Evolutionary conservation across 2,329 filamentous ascomycete genomes (phyloP), one percentile per base, ranked within the genome.

Genomic region (Aaosphaeria pasadenensis): DNA sequence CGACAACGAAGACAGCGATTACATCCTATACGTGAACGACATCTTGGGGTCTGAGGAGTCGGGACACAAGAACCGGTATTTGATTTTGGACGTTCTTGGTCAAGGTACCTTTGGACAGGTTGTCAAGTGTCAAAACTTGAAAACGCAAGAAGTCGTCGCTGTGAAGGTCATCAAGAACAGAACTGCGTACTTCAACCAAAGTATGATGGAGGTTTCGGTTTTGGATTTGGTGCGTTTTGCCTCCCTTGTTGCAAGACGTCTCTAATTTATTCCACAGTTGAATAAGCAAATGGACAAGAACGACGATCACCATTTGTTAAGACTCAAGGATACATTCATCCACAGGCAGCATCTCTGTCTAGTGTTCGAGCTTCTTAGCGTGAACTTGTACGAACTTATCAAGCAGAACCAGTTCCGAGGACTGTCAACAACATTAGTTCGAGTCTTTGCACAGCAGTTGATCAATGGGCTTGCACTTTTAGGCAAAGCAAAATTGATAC

Each of bases 181-280:
- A 63, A 99, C 94, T 1, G 94, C 94, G 35, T 99, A 99, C 71
- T 99, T 99, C 77, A 99, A 99, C 68, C 94, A 99, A 72, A 97
- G 94, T 71, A 99, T 99, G 94, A 99, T 99, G 94, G 94, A 99
- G 69, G 94, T 99, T 31, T 99, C 94, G 1, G 94, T 99, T 28
- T 79, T 99, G 49, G 94, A 99, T 71, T 69, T 99, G 79, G 90
- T 95, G 79, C 49, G 83, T 59, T 39, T 45, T 31, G 7, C 11
- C 29, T 17, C 17, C 7, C 24, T 30, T n/a, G 33, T 46, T 11
- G 11, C 33, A 45, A 42, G 28, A 32, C 11, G 41, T 43, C 28
- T 38, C 56, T 72, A 43, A 70, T 43, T 24, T 24, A 43, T 24
- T 42, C n/a, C 13, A 7, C 60, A 94, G 89, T 82, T 99, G 64